These are phyloP conservation scores for Barnettozyma wickerhamii DNA, from an alignment of 805 yeast genomes.

Conservation along the genomic window DNA sequence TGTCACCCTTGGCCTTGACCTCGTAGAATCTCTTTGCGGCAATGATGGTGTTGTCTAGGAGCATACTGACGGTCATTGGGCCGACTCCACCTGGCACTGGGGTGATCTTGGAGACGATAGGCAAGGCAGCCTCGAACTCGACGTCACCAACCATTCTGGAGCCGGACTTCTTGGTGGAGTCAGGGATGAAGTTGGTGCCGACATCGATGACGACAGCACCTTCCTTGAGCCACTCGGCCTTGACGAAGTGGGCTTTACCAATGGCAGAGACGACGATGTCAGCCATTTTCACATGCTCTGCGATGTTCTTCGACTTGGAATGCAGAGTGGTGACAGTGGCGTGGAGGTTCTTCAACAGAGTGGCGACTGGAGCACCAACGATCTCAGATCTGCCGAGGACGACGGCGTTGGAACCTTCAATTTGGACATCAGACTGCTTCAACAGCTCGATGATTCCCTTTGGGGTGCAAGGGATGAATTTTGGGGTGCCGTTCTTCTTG, in stretches of 20 bases:
- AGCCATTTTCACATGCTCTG: constrained; percentile 51
- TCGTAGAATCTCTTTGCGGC: constrained; percentile 53
- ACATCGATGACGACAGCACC: constrained; percentile 75
- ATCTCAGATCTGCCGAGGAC: constrained; percentile 82
- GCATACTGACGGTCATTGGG: constrained; percentile 87
- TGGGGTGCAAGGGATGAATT: constrained; percentile 78
- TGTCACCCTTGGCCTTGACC: constrained; percentile 18
- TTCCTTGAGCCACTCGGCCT: constrained; percentile 69
- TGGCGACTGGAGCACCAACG: constrained; percentile 77
- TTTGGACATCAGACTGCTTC: constrained; percentile 47
- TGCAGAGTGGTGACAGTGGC: constrained; percentile 78
- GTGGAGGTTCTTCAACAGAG: constrained; percentile 61
- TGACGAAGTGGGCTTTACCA: constrained; percentile 64
- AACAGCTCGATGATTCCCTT: constrained; percentile 69
- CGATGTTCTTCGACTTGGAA: constrained; percentile 53
- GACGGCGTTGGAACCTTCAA: constrained; percentile 68
- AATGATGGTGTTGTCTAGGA: constrained; percentile 63
- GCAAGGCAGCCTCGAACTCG: constrained; percentile 52
- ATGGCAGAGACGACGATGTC: constrained; percentile 78
- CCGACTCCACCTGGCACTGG: constrained; percentile 94
- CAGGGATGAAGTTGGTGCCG: constrained; percentile 74
- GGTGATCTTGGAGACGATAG: constrained; percentile 58
- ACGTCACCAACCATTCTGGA: constrained; percentile 75
- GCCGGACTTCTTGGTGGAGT: constrained; percentile 62
- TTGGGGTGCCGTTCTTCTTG: constrained; percentile 67